Conservation (phyloP, 192 early-diverging fungal genomes). For the Coemansia sp. region DNA sequence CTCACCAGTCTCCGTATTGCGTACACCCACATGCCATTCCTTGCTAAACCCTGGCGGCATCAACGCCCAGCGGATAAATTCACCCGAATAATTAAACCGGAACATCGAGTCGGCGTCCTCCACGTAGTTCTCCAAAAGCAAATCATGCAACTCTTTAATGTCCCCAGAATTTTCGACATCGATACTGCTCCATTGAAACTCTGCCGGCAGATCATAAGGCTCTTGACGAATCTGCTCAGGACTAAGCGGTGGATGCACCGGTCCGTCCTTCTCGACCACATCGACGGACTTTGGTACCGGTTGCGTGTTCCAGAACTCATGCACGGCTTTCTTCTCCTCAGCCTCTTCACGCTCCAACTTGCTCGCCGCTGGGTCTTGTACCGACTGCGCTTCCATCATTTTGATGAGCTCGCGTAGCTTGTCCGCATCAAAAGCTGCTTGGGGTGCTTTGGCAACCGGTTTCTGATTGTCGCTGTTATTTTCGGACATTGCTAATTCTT, state of each 20-base stretch:
- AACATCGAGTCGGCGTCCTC: conserved; percentile 96
- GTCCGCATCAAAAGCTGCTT: conserved; percentile 16
- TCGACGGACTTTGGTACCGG: conserved; percentile 88
- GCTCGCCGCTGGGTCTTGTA: conserved; percentile 15
- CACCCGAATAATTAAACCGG: conserved; percentile 92
- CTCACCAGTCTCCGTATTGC: conserved; percentile 65
- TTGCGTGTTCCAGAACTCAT: conserved; percentile 98
- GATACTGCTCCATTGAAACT: conserved; percentile 86
- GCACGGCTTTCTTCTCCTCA: conserved; percentile 32
- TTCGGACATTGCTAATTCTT: neutral
- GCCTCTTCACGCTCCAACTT: conserved; percentile 45
- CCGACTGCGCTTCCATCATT: conserved; percentile 19
- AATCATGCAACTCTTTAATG: conserved; percentile 82
- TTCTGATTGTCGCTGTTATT: neutral
- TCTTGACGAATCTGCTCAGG: conserved; percentile 75
- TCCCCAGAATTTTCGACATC: conserved; percentile 75
- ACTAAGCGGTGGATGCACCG: conserved; percentile 76
- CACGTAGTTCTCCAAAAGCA: conserved; percentile 93
- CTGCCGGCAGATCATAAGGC: conserved; percentile 82
- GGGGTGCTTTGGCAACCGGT: neutral
- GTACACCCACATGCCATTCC: conserved; percentile 91
- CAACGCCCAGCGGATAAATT: conserved; percentile 94
- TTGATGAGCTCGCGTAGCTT: conserved; percentile 41
- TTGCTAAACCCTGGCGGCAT: conserved; percentile 89
- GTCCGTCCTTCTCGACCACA: conserved; percentile 68